Evolutionary conservation across 352 stramenopile genomes (phyloP).

Genomic region (Phytophthora pseudosyringae): DNA sequence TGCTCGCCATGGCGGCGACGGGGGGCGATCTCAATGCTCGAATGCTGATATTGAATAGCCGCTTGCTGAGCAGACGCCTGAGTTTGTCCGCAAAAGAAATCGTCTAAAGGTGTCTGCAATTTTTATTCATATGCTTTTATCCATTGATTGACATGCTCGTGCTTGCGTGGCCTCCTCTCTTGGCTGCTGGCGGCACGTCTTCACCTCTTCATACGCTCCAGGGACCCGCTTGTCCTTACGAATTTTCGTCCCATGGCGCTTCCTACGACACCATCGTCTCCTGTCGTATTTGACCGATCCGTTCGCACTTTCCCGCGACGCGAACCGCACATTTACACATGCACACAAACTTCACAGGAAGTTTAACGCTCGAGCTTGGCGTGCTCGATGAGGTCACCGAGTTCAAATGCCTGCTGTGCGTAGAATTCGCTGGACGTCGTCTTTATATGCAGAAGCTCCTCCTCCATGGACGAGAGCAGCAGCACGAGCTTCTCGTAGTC

Average conservation of each 20-base stretch:
- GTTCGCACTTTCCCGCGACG: conserved; percentile 3
- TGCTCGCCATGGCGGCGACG: conserved; percentile 35
- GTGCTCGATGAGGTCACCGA: conserved; percentile 59
- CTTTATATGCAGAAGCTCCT: conserved; percentile 82
- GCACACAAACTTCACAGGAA: conserved; percentile 12
- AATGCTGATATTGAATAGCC: conserved; percentile 10
- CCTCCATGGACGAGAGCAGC: conserved; percentile 73
- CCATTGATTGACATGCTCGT: conserved; percentile 21
- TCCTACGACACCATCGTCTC: conserved; percentile 29
- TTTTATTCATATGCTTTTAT: conserved; percentile 28
- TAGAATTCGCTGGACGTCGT: conserved; percentile 75
- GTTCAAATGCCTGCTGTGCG: conserved; percentile 57
- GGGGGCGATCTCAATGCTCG: background rate
- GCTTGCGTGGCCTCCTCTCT: background rate
- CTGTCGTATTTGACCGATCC: conserved; percentile 16
- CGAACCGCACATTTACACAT: conserved; percentile 33
- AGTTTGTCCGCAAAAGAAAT: conserved; percentile 17
- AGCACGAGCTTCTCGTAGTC: conserved; percentile 74
- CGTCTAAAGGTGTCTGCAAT: conserved; percentile 5
- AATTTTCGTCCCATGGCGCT: conserved; percentile 37
- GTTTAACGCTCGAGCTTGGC: conserved; percentile 51
- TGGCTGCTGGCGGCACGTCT: conserved; percentile 11
- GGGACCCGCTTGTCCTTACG: conserved; percentile 26
- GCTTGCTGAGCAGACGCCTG: conserved; percentile 8
- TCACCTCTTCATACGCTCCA: conserved; percentile 13